A percentile compares a stretch with the other conserved stretches of the same genome.
Conservation (phyloP, 163 green algal genomes). For the Scenedesmus sp. region DNA sequence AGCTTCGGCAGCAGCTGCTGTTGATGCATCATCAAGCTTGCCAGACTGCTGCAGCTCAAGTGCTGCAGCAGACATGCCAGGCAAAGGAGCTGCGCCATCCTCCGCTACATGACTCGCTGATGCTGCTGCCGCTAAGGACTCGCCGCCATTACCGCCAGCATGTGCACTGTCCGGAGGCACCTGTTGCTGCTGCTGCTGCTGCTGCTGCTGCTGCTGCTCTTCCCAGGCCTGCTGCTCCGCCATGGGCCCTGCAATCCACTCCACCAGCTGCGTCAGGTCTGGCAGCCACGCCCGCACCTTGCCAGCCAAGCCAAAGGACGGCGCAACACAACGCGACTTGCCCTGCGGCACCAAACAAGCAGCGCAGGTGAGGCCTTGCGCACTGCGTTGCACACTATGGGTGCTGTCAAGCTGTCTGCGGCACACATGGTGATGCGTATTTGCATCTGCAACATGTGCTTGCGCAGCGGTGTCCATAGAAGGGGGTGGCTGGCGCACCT, state of each 20-base stretch:
- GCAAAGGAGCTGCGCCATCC: background rate
- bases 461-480: background rate
- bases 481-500: background rate
- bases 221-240: background rate
- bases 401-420: background rate
- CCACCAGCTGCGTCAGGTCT: slow-evolving; percentile 21
- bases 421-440: background rate
- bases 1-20: background rate
- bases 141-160: background rate
- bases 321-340: slow-evolving; percentile 35
- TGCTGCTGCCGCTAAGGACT: too few species aligned
- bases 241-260: slow-evolving; percentile 23
- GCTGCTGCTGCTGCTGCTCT: background rate
- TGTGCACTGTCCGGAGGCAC: background rate
- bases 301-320: background rate
- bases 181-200: background rate
- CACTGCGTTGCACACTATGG: background rate
- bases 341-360: slow-evolving; percentile 1
- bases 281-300: background rate
- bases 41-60: background rate
- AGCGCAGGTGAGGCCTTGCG: background rate
- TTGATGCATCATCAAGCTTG: background rate
- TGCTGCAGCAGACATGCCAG: background rate
- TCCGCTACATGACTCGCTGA: background rate
- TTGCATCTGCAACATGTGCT: background rate